phyloP scores from a whole-genome alignment of 73 alveolate genomes.

The Urostyla sp. region DNA sequence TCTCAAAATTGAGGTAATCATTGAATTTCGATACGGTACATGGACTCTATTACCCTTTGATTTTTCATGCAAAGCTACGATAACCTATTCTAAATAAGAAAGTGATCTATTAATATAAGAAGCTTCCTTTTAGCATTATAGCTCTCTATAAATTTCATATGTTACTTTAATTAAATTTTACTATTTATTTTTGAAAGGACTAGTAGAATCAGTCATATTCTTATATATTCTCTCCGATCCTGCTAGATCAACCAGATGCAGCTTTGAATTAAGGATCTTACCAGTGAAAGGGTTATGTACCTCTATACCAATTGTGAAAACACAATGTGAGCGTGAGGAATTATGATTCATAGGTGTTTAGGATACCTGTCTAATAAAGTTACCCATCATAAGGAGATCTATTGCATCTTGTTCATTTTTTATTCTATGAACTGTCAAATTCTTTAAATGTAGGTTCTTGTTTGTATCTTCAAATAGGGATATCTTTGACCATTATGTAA shows the following conservation, averaged over 20 bases:
- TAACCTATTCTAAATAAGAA: slow-evolving; percentile 88
- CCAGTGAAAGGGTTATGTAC: slow-evolving; percentile 76
- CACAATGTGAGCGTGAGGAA: slow-evolving; percentile 93
- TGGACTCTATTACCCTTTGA: slow-evolving; percentile 89
- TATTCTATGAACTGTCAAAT: slow-evolving; percentile 88
- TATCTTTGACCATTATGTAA: slow-evolving; percentile 95
- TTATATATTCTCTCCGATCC: slow-evolving; percentile 88
- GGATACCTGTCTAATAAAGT: slow-evolving; percentile 88
- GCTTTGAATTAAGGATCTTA: slow-evolving; percentile 81
- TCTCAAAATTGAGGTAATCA: slow-evolving; percentile 95
- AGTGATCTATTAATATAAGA: slow-evolving; percentile 87
- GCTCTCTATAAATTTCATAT: not conserved
- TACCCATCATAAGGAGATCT: slow-evolving; percentile 95
- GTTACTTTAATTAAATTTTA: not conserved
- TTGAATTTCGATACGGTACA: slow-evolving; percentile 96
- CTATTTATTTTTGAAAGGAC: no score
- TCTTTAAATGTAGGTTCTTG: slow-evolving; percentile 87
- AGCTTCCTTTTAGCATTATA: slow-evolving; percentile 72
- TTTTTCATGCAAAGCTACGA: slow-evolving; percentile 84
- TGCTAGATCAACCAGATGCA: slow-evolving; percentile 92
- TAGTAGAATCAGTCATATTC: slow-evolving; percentile 71
- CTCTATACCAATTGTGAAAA: slow-evolving; percentile 92
- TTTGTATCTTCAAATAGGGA: slow-evolving; percentile 90
- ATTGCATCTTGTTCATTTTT: slow-evolving; percentile 91
- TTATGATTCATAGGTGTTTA: slow-evolving; percentile 96